Evolutionary conservation across 495 filamentous ascomycete genomes (phyloP).

Genomic region (Cercophora scortea): DNA sequence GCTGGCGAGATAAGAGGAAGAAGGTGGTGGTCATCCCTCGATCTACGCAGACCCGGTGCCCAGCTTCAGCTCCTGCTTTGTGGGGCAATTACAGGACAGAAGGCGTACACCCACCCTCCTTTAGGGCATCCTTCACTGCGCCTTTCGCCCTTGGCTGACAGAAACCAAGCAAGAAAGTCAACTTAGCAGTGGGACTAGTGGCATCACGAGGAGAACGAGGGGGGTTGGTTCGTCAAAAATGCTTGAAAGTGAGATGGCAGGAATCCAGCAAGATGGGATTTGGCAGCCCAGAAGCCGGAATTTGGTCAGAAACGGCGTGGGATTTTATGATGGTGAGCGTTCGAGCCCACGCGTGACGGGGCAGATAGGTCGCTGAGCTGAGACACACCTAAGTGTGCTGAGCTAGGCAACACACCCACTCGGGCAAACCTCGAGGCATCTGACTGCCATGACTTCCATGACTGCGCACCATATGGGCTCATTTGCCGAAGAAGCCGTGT

Average conservation of each 20-base stretch:
- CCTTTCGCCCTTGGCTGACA: too few relatives aligned
- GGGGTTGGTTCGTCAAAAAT: background rate
- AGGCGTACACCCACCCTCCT: too few relatives aligned
- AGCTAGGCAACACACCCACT: constrained; percentile 8
- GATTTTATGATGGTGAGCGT: background rate
- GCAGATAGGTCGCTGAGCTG: background rate
- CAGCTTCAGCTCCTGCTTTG: constrained; percentile 13
- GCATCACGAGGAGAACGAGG: background rate
- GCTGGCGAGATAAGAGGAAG: background rate
- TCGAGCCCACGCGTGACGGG: background rate
- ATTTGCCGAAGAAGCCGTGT: too few relatives aligned
- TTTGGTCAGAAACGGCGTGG: background rate
- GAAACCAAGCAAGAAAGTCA: too few relatives aligned
- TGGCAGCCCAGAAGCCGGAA: background rate
- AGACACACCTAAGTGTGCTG: background rate
- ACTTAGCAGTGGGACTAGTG: too few relatives aligned
- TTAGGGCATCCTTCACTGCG: too few relatives aligned
- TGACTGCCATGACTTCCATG: constrained; percentile 4
- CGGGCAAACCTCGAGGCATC: background rate
- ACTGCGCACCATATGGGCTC: background rate
- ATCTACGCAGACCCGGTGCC: background rate
- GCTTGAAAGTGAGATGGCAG: background rate
- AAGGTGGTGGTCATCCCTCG: constrained; percentile 10
- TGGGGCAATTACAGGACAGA: constrained; percentile 11
- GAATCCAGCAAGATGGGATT: background rate